These are phyloP conservation scores for Grammothele lineata DNA, from an alignment of 768 basidiomycete genomes.

Conservation along the genomic window DNA sequence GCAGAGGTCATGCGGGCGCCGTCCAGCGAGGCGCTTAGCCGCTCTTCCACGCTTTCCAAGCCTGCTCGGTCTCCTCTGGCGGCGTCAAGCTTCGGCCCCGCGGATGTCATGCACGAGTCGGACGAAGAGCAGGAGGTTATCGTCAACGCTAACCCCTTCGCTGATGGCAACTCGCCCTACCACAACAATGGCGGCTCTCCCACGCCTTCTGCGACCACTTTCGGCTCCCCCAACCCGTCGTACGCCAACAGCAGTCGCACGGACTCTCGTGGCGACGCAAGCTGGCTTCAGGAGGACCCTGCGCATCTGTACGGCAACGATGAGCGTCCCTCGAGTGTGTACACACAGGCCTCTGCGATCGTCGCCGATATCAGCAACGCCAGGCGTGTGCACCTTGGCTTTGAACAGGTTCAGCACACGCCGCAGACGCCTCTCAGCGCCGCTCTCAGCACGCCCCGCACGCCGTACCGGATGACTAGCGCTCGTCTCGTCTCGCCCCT, in stretches of 20 bases:
- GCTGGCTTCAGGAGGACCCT: slow-evolving; percentile 14
- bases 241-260: slow-evolving; percentile 18
- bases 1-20: slow-evolving; percentile 66
- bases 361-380: slow-evolving; percentile 56
- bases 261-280: slow-evolving; percentile 28
- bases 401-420: slow-evolving; percentile 29
- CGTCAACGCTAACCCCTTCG: slow-evolving; percentile 51
- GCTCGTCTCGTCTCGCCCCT: slow-evolving; percentile 53
- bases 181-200: slow-evolving; percentile 20
- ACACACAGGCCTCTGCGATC: slow-evolving; percentile 49
- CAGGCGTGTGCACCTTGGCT: slow-evolving; percentile 62
- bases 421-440: slow-evolving; percentile 23
- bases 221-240: slow-evolving; percentile 27
- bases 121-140: slow-evolving; percentile 28
- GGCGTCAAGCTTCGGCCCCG: slow-evolving; percentile 65
- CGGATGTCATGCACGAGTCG: slow-evolving; percentile 54
- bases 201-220: slow-evolving; percentile 33
- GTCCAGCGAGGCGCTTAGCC: slow-evolving; percentile 26
- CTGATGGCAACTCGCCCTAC: slow-evolving; percentile 48
- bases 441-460: slow-evolving; percentile 32
- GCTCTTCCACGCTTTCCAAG: slow-evolving; percentile 30
- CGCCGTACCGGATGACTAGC: slow-evolving; percentile 57
- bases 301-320: slow-evolving; percentile 23
- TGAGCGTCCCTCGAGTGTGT: slow-evolving; percentile 56
- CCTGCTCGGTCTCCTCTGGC: slow-evolving; percentile 67